Evolutionary conservation across 208 protist genomes (phyloP).

Genomic region (Trichomonas gallinae): DNA sequence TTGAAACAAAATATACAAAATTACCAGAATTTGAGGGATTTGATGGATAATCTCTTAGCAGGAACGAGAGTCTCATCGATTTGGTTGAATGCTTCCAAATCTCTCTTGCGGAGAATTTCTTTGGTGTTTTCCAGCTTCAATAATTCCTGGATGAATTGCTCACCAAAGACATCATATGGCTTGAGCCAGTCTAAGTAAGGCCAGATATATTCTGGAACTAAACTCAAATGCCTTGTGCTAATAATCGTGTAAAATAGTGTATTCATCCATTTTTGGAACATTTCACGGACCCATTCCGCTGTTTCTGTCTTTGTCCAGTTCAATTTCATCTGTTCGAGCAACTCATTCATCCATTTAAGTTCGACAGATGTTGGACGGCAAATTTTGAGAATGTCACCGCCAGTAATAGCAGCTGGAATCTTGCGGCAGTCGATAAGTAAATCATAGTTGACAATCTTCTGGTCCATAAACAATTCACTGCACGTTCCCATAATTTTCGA

Average conservation of each 20-base stretch:
- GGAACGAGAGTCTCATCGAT: background rate
- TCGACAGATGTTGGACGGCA: background rate
- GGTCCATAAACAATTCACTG: constrained; percentile 3
- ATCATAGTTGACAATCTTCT: background rate
- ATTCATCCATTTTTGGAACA: background rate
- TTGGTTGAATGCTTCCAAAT: background rate
- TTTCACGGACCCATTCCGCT: background rate
- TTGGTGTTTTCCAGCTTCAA: background rate
- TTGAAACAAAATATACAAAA: background rate
- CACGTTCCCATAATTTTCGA: constrained; percentile 3
- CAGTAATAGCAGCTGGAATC: background rate
- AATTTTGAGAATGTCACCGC: background rate
- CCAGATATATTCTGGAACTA: background rate
- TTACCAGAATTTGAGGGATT: background rate
- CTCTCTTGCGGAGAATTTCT: background rate
- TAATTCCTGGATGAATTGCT: background rate
- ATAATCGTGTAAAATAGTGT: background rate
- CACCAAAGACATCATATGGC: background rate
- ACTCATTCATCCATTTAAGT: background rate
- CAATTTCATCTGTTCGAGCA: background rate
- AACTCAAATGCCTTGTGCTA: background rate
- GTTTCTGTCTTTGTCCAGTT: background rate
- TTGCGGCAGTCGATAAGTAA: background rate
- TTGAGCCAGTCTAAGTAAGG: background rate
- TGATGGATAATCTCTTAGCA: background rate